These are phyloP conservation scores for Grammothele lineata DNA, from an alignment of 768 basidiomycete genomes.

Conservation along the genomic window DNA sequence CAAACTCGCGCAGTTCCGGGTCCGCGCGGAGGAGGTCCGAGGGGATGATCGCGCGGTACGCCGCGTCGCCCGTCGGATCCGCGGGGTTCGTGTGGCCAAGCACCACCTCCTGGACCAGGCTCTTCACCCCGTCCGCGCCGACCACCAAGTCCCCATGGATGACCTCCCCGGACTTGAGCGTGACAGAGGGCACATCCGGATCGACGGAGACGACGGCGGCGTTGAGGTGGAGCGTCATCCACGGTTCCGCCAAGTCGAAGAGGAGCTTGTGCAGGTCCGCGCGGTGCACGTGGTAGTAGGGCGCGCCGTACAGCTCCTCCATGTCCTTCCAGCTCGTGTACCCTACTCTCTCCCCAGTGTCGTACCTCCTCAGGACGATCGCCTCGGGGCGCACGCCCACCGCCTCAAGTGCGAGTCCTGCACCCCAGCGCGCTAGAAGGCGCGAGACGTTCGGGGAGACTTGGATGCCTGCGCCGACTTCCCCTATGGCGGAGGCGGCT, in stretches of 20 bases:
- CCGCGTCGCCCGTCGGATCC: slow-evolving; percentile 55
- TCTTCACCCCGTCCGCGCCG: slow-evolving; percentile 44
- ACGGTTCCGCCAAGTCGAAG: slow-evolving; percentile 30
- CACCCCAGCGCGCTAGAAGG: slow-evolving; percentile 36
- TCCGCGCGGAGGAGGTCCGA: slow-evolving; percentile 42
- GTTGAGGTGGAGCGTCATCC: slow-evolving; percentile 30
- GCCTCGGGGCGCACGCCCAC: slow-evolving; percentile 33
- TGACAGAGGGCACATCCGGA: slow-evolving; percentile 31
- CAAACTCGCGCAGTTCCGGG: slow-evolving; percentile 45
- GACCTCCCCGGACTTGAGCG: slow-evolving; percentile 33
- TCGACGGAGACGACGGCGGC: slow-evolving; percentile 29
- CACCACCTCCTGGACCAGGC: slow-evolving; percentile 45
- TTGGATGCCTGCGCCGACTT: slow-evolving; percentile 41
- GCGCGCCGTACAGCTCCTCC: slow-evolving; percentile 33
- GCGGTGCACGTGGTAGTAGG: slow-evolving; percentile 41
- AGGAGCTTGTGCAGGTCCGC: slow-evolving; percentile 40
- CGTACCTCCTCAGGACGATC: slow-evolving; percentile 35
- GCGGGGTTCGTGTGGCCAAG: slow-evolving; percentile 41
- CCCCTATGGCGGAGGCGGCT: slow-evolving; percentile 33
- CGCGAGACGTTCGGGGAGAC: slow-evolving; percentile 38
- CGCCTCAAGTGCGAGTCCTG: slow-evolving; percentile 26
- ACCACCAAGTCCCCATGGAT: slow-evolving; percentile 33
- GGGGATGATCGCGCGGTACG: slow-evolving; percentile 53
- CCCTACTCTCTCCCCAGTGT: slow-evolving; percentile 34
- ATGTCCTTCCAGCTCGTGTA: slow-evolving; percentile 31